Evolutionary conservation across 2,329 filamentous ascomycete genomes (phyloP).

Genomic region (Trichoderma afroharzianum): DNA sequence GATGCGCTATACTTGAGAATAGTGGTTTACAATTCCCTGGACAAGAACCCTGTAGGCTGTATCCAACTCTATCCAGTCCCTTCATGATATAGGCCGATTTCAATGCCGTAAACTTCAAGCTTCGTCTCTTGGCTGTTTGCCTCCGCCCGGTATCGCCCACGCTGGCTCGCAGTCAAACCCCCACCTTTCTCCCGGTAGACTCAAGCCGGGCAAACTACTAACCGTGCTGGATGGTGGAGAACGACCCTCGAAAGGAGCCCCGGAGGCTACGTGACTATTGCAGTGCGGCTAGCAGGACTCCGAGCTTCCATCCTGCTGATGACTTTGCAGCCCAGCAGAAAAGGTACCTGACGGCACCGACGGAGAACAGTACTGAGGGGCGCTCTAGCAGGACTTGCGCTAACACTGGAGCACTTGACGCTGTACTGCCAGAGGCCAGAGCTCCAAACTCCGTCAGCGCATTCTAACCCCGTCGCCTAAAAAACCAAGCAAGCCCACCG

Average conservation of each 20-base stretch:
- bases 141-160: not conserved
- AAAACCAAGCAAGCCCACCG: slow-evolving; percentile 15
- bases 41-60: not conserved
- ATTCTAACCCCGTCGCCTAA: slow-evolving; percentile 12
- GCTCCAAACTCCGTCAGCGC: slow-evolving; percentile 17
- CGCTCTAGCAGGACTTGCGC: slow-evolving; percentile 8
- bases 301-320: not conserved
- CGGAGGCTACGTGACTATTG: not conserved
- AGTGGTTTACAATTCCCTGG: not conserved
- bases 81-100: not conserved
- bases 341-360: slow-evolving; percentile 9
- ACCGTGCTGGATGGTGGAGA: not conserved
- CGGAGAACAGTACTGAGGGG: not conserved
- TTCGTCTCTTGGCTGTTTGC: not conserved
- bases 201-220: slow-evolving; percentile 4
- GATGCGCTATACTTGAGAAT: not conserved
- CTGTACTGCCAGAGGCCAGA: slow-evolving; percentile 1
- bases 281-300: not conserved
- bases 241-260: not conserved
- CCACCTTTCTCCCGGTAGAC: not conserved
- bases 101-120: not conserved
- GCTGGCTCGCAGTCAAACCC: not conserved
- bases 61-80: not conserved
- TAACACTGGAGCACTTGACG: not conserved
- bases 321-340: slow-evolving; percentile 6